Percentiles rank a stretch among this genome's conserved stretches.
These are phyloP conservation scores for Achaetomiella virescens DNA, from an alignment of 495 filamentous ascomycete species.

Conservation along the genomic window DNA sequence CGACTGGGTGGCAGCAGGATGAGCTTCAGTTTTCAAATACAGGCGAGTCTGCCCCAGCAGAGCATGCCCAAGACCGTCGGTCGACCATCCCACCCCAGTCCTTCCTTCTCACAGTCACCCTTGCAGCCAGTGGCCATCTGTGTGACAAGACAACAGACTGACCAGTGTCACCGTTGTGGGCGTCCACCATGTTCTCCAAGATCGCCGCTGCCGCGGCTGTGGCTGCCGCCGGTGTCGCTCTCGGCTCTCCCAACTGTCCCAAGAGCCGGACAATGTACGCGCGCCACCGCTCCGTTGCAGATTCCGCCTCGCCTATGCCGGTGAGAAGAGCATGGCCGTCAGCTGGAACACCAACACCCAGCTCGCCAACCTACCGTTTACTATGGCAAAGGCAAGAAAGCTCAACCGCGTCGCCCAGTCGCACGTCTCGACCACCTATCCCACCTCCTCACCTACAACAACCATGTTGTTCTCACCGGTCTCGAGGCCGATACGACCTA, in stretches of 20 bases:
- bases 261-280: background rate
- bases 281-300: background rate
- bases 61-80: too few relatives aligned
- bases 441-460: conserved; percentile 48
- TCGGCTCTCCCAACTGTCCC: background rate
- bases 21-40: too few relatives aligned
- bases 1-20: too few relatives aligned
- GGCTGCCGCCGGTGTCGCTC: background rate
- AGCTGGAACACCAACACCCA: conserved; percentile 47
- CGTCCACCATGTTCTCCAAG: background rate
- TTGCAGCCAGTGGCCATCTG: too few relatives aligned
- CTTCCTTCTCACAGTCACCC: too few relatives aligned
- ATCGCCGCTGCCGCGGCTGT: background rate
- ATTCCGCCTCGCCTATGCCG: background rate
- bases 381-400: conserved; percentile 30
- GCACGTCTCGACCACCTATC: conserved; percentile 40
- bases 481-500: conserved; percentile 45
- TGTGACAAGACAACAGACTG: too few relatives aligned
- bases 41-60: too few relatives aligned
- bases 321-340: conserved; percentile 21
- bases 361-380: conserved; percentile 37
- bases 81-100: too few relatives aligned
- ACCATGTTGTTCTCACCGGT: conserved; percentile 38
- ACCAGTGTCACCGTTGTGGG: too few relatives aligned
- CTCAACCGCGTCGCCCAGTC: conserved; percentile 29